Percentiles rank a stretch among this genome's conserved stretches.
Conservation (phyloP, 257 asterid species). For the Verbena officinalis region DNA sequence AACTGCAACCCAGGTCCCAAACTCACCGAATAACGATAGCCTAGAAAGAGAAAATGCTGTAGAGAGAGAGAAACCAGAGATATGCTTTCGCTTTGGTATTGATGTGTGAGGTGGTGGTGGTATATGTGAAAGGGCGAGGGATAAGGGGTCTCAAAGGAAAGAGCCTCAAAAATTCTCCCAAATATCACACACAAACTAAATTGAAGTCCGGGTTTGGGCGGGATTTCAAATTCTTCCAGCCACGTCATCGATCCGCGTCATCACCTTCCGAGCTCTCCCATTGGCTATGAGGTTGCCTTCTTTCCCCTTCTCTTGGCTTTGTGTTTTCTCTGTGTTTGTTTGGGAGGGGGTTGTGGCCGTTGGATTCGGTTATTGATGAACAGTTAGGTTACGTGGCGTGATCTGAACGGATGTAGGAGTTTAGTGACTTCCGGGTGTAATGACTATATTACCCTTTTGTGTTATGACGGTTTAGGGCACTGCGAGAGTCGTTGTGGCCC, state of each 20-base stretch:
- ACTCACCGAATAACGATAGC: slow-evolving; percentile 32
- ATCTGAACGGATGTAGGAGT: slow-evolving; percentile 23
- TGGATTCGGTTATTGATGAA: slow-evolving; percentile 25
- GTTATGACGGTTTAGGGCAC: slow-evolving; percentile 53
- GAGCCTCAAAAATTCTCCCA: slow-evolving; percentile 44
- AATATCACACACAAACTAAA: slow-evolving; percentile 47
- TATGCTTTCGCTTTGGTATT: slow-evolving; percentile 40
- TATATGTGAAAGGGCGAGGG: slow-evolving; percentile 43
- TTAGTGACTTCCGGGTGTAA: slow-evolving; percentile 28
- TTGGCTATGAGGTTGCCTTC: slow-evolving; percentile 16
- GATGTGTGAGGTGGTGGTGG: slow-evolving; percentile 45
- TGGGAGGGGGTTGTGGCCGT: slow-evolving; percentile 38
- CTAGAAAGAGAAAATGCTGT: slow-evolving; percentile 32
- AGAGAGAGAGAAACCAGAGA: slow-evolving; percentile 38
- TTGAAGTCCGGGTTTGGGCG: slow-evolving; percentile 99
- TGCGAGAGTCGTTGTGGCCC: slow-evolving; percentile 46
- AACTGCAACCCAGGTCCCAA: slow-evolving; percentile 18
- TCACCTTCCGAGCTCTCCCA: not conserved
- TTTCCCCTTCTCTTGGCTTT: slow-evolving; percentile 39
- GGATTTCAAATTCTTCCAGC: slow-evolving; percentile 64
- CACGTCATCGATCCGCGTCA: slow-evolving; percentile 65
- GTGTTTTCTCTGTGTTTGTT: slow-evolving; percentile 86
- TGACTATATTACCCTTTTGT: slow-evolving; percentile 56
- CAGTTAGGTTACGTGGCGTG: slow-evolving; percentile 39
- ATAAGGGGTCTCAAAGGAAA: slow-evolving; percentile 52